Percentiles rank a stretch among this genome's conserved stretches.
Evolutionary conservation across 1,284 basidiomycete species (phyloP).

Genomic region (Takashimella koratensis): DNA sequence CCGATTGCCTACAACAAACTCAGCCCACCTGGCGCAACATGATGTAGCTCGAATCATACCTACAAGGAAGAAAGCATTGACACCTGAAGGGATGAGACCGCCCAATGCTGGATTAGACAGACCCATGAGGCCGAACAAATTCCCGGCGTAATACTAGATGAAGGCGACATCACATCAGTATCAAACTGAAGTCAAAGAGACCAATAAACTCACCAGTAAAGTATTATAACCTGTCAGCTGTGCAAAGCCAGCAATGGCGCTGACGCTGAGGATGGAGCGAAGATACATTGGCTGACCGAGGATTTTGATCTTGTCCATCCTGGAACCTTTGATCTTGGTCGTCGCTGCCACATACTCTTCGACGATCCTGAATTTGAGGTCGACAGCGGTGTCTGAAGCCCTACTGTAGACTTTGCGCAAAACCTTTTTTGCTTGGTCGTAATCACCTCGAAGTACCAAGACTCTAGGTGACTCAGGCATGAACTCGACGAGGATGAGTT

Average conservation of each 20-base stretch:
- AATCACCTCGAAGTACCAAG: slow-evolving; percentile 17
- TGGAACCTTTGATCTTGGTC: not conserved
- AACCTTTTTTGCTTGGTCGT: slow-evolving; percentile 16
- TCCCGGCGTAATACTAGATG: slow-evolving; percentile 46
- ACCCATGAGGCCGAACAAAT: slow-evolving; percentile 42
- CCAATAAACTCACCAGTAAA: too few species aligned
- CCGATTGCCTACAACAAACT: too few species aligned
- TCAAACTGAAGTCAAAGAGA: too few species aligned
- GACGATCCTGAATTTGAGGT: slow-evolving; percentile 25
- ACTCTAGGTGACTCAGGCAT: slow-evolving; percentile 32
- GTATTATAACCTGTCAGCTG: slow-evolving; percentile 37
- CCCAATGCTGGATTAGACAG: slow-evolving; percentile 40
- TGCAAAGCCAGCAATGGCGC: not conserved
- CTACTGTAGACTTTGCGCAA: slow-evolving; percentile 22
- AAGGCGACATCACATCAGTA: too few species aligned
- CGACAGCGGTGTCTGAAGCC: slow-evolving; percentile 21
- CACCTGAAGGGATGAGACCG: slow-evolving; percentile 38
- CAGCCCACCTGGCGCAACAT: too few species aligned
- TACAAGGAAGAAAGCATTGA: slow-evolving; percentile 43
- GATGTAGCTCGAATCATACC: too few species aligned
- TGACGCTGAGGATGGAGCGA: not conserved
- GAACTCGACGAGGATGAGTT: slow-evolving; percentile 32
- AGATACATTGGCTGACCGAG: too few species aligned
- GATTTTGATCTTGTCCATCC: not conserved
- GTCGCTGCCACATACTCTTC: slow-evolving; percentile 18